Base-by-base conservation (phyloP, 805 yeast species). In the Tetrapisispora pingtungensis region DNA sequence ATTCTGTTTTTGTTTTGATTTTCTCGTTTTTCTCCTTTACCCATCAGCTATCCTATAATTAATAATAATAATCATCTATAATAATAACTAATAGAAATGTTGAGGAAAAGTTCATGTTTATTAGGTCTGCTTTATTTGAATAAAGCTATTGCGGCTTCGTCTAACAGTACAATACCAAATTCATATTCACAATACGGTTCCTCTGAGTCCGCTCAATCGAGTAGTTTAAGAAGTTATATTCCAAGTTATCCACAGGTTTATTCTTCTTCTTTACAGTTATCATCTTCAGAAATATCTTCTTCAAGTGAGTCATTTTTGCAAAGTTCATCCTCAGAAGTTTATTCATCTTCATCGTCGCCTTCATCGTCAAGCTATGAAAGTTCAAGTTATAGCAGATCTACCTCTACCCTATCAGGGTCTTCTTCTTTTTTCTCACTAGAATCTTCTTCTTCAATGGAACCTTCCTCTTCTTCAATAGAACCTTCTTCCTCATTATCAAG, bases 351-450 rank as follows among this genome's bases (percentile, higher is more conserved):
- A 28, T 37, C 33, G 15, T 37, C 40, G 20, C 35, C 13, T 31
- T 19, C 30, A 26, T 10, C 13, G 10, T 26, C 28, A 26, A 26
- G 28, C 28, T 26, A 7, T 26, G 28, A 4, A 7, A n/a, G 10
- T 32, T 46, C 33, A 14, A 31, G 10, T 32, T 46, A 10, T 12
- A 31, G 33, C 15, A 14, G 15, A 4, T 37, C 45, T 10, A 39
- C 48, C 18, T 32, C 50, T 14, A 22, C 42, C 12, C 32, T 44
- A 8, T 38, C 48, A n/a, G 26, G n/a, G n/a, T n/a, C n/a, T n/a
- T n/a, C n/a, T n/a, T n/a, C n/a, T n/a, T n/a, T n/a, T n/a, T n/a
- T n/a, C n/a, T n/a, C n/a, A n/a, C n/a, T n/a, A n/a, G n/a, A 31
- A 13, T 24, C 45, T 5, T 40, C 48, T 3, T 42, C 50, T 7